Conservation (phyloP, 306 rosid genomes). For the Medicago ruthenica region DNA sequence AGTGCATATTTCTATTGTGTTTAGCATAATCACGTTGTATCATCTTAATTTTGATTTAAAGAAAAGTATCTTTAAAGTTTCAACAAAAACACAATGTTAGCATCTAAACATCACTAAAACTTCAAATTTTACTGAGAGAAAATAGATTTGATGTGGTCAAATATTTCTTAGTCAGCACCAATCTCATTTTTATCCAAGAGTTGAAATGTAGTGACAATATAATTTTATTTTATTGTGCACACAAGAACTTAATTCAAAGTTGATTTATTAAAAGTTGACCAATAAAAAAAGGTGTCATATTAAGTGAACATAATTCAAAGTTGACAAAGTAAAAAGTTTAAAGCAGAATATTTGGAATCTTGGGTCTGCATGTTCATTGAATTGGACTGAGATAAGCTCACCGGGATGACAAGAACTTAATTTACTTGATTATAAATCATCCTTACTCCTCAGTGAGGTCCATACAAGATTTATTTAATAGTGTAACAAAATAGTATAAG, state of each 20-base stretch:
- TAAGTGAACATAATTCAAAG: slow-evolving; percentile 7
- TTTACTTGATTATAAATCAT: not conserved
- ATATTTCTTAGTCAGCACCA: not conserved
- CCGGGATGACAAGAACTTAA: not conserved
- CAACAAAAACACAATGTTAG: too few relatives aligned
- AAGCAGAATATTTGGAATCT: slow-evolving; percentile 2
- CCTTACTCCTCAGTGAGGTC: not conserved
- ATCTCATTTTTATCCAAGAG: not conserved
- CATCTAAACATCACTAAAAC: too few relatives aligned
- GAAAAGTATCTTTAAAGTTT: too few relatives aligned
- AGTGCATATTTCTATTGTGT: too few relatives aligned
- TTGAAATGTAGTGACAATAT: not conserved
- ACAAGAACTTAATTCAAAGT: not conserved
- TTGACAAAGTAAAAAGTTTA: not conserved
- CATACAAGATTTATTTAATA: not conserved
- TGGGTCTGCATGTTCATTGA: not conserved
- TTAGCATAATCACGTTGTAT: too few relatives aligned
- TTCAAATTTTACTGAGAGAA: not conserved
- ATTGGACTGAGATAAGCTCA: too few relatives aligned
- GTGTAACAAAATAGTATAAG: not conserved
- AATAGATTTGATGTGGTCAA: not conserved
- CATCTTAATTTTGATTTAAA: too few relatives aligned
- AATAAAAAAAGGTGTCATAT: not conserved
- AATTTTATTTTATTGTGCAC: not conserved
- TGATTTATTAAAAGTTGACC: not conserved